Evolutionary conservation across 371 early-diverging fungal species (phyloP).

Genomic region (Phascolomyces articulosus): DNA sequence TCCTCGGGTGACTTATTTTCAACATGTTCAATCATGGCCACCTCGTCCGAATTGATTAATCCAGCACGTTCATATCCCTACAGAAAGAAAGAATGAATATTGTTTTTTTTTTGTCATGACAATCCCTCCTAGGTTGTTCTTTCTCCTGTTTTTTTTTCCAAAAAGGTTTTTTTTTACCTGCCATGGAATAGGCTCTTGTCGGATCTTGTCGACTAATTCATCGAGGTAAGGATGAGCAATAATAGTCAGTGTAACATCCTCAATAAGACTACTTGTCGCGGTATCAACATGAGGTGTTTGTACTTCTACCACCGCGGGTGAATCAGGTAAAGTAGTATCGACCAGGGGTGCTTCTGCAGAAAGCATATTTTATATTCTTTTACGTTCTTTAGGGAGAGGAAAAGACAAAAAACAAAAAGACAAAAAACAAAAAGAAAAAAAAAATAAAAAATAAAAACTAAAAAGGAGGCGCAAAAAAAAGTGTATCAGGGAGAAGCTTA

Average conservation of each 20-base stretch:
- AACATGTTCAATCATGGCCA: constrained; percentile 66
- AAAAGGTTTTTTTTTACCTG: constrained; percentile 53
- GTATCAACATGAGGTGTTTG: background rate
- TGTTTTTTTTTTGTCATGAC: too few relatives aligned
- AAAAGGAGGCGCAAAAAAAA: background rate
- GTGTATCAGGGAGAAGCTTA: background rate
- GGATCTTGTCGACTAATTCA: constrained; percentile 68
- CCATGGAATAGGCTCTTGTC: constrained; percentile 85
- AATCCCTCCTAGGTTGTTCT: too few relatives aligned
- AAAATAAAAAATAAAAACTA: too few relatives aligned
- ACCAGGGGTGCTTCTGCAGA: constrained; percentile 4
- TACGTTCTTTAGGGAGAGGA: background rate
- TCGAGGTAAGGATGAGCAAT: constrained; percentile 85
- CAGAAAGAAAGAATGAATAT: background rate
- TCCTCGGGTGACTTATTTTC: constrained; percentile 55
- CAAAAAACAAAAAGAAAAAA: too few relatives aligned
- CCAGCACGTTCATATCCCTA: constrained; percentile 82
- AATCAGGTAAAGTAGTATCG: background rate
- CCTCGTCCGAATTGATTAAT: constrained; percentile 81
- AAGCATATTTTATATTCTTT: background rate
- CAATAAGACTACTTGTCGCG: constrained; percentile 13
- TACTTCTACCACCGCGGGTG: background rate
- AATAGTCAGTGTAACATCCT: constrained; percentile 62
- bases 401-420: too few relatives aligned
- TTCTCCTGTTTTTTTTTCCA: too few relatives aligned